Evolutionary conservation across 352 stramenopile species (phyloP), one percentile per base, ranked within the genome.

Genomic region (Phytophthora macrochlamydospora): DNA sequence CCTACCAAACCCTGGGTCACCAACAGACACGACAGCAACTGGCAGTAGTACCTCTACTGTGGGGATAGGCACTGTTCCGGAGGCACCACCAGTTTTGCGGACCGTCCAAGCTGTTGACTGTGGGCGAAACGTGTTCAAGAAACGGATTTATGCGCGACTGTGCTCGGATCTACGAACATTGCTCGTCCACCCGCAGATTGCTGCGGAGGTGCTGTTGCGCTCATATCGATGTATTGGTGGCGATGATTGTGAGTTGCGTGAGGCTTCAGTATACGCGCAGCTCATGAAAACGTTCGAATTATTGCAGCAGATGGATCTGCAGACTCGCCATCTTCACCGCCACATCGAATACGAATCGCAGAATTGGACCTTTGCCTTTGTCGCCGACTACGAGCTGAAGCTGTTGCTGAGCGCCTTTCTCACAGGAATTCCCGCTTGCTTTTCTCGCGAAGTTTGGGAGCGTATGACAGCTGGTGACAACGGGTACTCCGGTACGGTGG

Each of bases 311-410:
- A 95, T 95, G 87, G 83, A 95, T 68, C 61, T 92, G 5, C 87
- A 95, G 56, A 79, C 75, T 43, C 83, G 85, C 38, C 82, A 93
- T 28, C 62, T 87, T 12, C 67, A 78, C 14, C 73, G 78, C 7
- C 87, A 95, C 69, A 85, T 95, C 58, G 87, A 95, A 62, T 95
- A 87, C 56, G 87, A 93, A 62, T 93, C 83, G 11, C 76, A 92
- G 59, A 90, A 89, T 60, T 95, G 87, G 87, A 91, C 84, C 9
- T 89, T 85, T 60, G 85, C 87, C 28, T 93, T 95, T 44, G 84
- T 95, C 6, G 80, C 90, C 40, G 85, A 92, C 58, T 93, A 95
- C 43, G 87, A 95, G 51, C 69, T 93, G 35, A 92, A 92, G 54
- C 56, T 93, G n/a, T 62, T 95, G 14, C 69, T 93, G 7, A 78